These are phyloP conservation scores for Suillus spraguei DNA, from an alignment of 768 basidiomycete genomes.

Conservation along the genomic window DNA sequence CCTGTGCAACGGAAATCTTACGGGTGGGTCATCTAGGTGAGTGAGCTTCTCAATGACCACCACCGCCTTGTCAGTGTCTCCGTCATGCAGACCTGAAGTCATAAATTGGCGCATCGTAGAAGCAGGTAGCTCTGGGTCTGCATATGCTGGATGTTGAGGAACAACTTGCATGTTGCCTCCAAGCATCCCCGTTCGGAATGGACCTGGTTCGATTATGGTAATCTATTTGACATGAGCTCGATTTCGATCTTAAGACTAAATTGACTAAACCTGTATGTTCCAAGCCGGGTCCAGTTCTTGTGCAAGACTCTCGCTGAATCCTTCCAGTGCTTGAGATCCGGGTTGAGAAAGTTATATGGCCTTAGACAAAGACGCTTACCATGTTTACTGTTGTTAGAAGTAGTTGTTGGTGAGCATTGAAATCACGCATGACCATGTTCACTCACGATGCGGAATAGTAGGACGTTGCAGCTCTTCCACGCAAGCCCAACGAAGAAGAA, in stretches of 20 bases:
- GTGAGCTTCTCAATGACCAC: too few species aligned
- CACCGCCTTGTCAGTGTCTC: too few species aligned
- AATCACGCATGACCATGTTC: not conserved
- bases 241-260: not conserved
- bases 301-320: conserved; percentile 26
- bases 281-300: conserved; percentile 29
- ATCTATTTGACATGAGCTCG: conserved; percentile 1
- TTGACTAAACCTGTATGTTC: conserved; percentile 30
- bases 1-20: too few species aligned
- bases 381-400: conserved; percentile 12
- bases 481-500: conserved; percentile 30
- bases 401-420: not conserved
- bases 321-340: conserved; percentile 29
- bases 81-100: too few species aligned
- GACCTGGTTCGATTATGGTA: conserved; percentile 16
- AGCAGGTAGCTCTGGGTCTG: too few species aligned
- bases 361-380: not conserved
- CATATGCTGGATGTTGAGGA: too few species aligned
- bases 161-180: too few species aligned
- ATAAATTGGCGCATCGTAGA: too few species aligned
- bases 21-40: too few species aligned
- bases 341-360: not conserved
- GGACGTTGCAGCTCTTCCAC: conserved; percentile 11
- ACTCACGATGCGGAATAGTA: conserved; percentile 32
- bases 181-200: conserved; percentile 17